These are phyloP conservation scores for Mallotus nudiflorus DNA, from an alignment of 345 rosid genomes.

Conservation along the genomic window DNA sequence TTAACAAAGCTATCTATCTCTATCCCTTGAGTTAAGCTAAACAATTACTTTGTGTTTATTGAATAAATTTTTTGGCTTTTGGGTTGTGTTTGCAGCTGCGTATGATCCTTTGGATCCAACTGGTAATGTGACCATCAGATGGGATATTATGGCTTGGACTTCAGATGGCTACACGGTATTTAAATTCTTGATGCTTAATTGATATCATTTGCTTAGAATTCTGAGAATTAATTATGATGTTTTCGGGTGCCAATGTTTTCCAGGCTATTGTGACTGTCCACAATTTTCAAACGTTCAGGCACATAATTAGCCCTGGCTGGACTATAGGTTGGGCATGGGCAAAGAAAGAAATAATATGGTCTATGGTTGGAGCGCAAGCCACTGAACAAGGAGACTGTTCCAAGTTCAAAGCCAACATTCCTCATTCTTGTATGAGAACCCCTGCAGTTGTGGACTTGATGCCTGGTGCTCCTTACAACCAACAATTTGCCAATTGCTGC, in stretches of 20 bases:
- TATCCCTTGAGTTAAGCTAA: no score
- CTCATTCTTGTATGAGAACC: slow-evolving; percentile 78
- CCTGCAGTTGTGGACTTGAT: slow-evolving; percentile 78
- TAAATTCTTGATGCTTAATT: no score
- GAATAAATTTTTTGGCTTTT: background rate
- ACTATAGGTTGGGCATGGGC: slow-evolving; percentile 90
- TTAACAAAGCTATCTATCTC: no score
- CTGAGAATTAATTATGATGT: background rate
- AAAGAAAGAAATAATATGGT: slow-evolving; percentile 85
- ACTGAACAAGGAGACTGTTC: slow-evolving; percentile 96
- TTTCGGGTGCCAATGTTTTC: slow-evolving; percentile 8
- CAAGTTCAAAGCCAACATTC: slow-evolving; percentile 78
- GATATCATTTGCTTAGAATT: slow-evolving; percentile 24
- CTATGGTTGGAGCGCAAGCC: slow-evolving; percentile 77
- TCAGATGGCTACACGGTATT: slow-evolving; percentile 86
- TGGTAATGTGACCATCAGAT: slow-evolving; percentile 78
- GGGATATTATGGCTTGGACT: slow-evolving; percentile 92
- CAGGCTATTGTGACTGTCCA: slow-evolving; percentile 73
- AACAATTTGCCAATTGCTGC: slow-evolving; percentile 78
- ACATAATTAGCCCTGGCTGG: slow-evolving; percentile 83
- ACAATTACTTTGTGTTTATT: slow-evolving; percentile 5
- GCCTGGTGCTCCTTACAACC: slow-evolving; percentile 80
- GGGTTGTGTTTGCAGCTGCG: slow-evolving; percentile 53
- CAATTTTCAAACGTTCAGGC: slow-evolving; percentile 80
- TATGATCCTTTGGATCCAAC: slow-evolving; percentile 92